phyloP scores from a whole-genome alignment of 2,329 filamentous ascomycete species.

The Cytospora mali region DNA sequence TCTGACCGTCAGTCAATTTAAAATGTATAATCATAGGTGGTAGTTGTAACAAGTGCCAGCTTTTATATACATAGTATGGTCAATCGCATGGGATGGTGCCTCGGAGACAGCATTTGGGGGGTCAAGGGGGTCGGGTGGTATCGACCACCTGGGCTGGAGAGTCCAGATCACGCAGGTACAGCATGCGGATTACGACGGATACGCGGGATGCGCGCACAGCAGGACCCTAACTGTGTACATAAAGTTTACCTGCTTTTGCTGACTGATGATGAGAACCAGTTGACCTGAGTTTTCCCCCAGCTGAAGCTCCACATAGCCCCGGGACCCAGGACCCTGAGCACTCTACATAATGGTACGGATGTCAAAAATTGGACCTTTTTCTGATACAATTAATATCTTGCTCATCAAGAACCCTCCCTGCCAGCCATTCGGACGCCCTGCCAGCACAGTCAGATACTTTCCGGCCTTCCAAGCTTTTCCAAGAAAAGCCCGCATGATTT shows the following conservation, averaged over 20 bases:
- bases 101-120: not conserved
- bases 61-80: not conserved
- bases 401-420: not conserved
- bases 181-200: conserved; percentile 6
- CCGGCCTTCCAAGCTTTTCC: not conserved
- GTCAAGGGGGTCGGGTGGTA: not conserved
- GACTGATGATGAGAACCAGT: not conserved
- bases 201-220: not conserved
- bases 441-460: not conserved
- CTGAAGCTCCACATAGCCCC: conserved; percentile 7
- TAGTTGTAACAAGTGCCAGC: not conserved
- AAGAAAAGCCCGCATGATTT: not conserved
- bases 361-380: not conserved
- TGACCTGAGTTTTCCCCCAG: not conserved
- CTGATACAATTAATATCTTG: not conserved
- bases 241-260: too few relatives aligned
- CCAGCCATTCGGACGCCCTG: not conserved
- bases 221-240: too few relatives aligned
- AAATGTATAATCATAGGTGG: not conserved
- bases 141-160: not conserved
- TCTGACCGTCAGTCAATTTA: not conserved
- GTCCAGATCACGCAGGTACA: not conserved
- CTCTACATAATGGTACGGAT: not conserved
- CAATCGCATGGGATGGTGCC: not conserved
- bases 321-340: conserved; percentile 12